Percentiles rank a stretch among this genome's conserved stretches.
Evolutionary conservation across 352 stramenopile species (phyloP).

Genomic region (Globisporangium okanoganense): DNA sequence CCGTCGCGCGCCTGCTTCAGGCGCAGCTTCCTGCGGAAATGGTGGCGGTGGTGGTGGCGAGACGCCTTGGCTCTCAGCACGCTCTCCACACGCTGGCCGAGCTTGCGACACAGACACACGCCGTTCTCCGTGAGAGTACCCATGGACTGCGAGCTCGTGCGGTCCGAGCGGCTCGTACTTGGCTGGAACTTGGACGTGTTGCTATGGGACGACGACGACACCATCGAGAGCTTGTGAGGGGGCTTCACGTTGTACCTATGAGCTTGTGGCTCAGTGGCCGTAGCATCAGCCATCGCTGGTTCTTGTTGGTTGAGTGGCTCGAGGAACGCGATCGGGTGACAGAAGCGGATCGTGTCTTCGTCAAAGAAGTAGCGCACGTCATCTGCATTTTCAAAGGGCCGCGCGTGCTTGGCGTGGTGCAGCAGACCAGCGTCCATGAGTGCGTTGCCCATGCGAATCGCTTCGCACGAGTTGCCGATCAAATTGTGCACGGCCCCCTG

Average conservation of each 20-base stretch:
- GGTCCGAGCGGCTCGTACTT: conserved; percentile 5
- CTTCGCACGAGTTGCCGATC: conserved; percentile 20
- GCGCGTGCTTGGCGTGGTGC: conserved; percentile 42
- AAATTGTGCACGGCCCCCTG: conserved; percentile 14
- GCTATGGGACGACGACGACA: conserved; percentile 4
- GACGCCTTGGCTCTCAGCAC: conserved; percentile 15
- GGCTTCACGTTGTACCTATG: background rate
- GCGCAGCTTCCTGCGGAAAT: conserved; percentile 12
- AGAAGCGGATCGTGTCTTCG: conserved; percentile 20
- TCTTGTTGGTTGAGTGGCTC: conserved; percentile 6
- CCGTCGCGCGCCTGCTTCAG: background rate
- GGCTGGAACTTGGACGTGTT: conserved; percentile 6
- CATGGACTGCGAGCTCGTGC: conserved; percentile 13
- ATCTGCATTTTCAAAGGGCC: conserved; percentile 24
- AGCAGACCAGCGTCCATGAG: conserved; percentile 62
- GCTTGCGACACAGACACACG: conserved; percentile 41
- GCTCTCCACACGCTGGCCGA: conserved; percentile 48
- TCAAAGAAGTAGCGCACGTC: conserved; percentile 49
- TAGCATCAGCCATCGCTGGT: background rate
- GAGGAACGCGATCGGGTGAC: conserved; percentile 21
- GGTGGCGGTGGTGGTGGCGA: conserved; percentile 14
- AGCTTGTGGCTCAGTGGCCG: background rate
- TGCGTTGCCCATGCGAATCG: conserved; percentile 44
- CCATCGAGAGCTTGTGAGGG: conserved; percentile 1
- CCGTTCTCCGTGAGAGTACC: conserved; percentile 27